phyloP scores from a whole-genome alignment of 106 monocot genomes.

The Dendrobium huoshanense region DNA sequence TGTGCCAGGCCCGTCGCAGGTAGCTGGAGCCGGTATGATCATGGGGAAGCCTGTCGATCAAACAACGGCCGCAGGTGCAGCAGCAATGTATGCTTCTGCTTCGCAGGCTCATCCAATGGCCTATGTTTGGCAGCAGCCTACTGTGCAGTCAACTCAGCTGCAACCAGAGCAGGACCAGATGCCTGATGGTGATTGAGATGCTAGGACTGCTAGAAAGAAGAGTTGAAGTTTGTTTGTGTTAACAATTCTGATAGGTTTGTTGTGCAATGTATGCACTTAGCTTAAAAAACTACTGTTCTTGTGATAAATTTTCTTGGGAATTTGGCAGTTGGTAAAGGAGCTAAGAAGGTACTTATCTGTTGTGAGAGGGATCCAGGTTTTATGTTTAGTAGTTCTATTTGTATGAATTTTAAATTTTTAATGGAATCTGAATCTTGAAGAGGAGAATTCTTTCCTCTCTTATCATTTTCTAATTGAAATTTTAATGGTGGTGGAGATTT shows the following conservation, averaged over 20 bases:
- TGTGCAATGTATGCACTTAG: neutral
- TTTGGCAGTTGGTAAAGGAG: neutral
- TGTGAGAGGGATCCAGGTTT: neutral
- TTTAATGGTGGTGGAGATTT: neutral
- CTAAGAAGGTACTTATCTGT: no score
- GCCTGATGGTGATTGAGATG: conserved; percentile 4
- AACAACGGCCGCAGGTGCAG: neutral
- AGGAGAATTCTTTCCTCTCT: neutral
- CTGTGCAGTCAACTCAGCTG: neutral
- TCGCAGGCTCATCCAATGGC: conserved; percentile 7
- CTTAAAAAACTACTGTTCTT: neutral
- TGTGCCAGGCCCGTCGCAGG: conserved; percentile 26
- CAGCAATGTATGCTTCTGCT: neutral
- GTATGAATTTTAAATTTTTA: neutral
- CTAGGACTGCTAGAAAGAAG: neutral
- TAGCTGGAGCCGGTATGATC: conserved; percentile 30
- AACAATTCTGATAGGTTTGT: neutral
- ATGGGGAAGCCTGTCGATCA: conserved; percentile 28
- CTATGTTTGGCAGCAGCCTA: conserved; percentile 5
- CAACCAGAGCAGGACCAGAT: conserved; percentile 8
- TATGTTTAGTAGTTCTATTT: neutral
- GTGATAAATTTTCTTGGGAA: neutral
- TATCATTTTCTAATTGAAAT: neutral
- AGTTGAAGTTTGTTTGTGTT: neutral
- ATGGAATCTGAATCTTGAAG: neutral